These are phyloP conservation scores for Cryphonectria naterciae DNA, from an alignment of 2,329 filamentous ascomycete genomes.

Conservation along the genomic window DNA sequence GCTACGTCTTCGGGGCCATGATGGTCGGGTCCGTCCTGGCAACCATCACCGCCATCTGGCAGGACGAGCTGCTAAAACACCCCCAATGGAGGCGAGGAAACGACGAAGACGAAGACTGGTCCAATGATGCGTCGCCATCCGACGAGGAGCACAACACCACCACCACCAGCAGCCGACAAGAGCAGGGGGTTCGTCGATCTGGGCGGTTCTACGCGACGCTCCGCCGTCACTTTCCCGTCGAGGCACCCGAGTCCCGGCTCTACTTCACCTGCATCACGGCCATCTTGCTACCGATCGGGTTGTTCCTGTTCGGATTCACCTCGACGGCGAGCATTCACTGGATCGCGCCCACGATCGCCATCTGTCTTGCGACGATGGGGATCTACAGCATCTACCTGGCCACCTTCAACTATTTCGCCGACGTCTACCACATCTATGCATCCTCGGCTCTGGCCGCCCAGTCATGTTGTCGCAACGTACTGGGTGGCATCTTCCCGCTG, in stretches of 20 bases:
- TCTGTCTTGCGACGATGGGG: slow-evolving; percentile 78
- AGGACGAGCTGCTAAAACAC: slow-evolving; percentile 67
- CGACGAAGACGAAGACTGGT: slow-evolving; percentile 32
- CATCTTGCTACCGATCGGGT: slow-evolving; percentile 73
- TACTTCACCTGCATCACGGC: slow-evolving; percentile 83
- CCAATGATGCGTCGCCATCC: neutral
- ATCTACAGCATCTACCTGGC: slow-evolving; percentile 87
- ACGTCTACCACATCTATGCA: slow-evolving; percentile 83
- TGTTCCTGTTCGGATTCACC: slow-evolving; percentile 82
- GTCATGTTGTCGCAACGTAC: slow-evolving; percentile 81
- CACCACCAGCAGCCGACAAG: slow-evolving; percentile 29
- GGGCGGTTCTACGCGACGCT: slow-evolving; percentile 50
- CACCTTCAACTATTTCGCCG: slow-evolving; percentile 91
- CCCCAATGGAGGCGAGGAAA: slow-evolving; percentile 41
- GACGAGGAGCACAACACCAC: slow-evolving; percentile 15
- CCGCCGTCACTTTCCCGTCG: slow-evolving; percentile 50
- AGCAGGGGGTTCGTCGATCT: slow-evolving; percentile 31
- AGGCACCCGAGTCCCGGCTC: slow-evolving; percentile 74
- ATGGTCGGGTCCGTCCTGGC: slow-evolving; percentile 68
- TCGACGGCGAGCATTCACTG: slow-evolving; percentile 66
- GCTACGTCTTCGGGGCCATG: slow-evolving; percentile 75
- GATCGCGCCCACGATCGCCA: slow-evolving; percentile 71
- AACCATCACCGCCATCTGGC: slow-evolving; percentile 70
- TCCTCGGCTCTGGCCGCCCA: slow-evolving; percentile 86
- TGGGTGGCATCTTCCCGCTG: slow-evolving; percentile 81